Evolutionary conservation across 1,139 yeast genomes (phyloP), one percentile per base, ranked within the genome.

Genomic region (Suhomyces maxii): DNA sequence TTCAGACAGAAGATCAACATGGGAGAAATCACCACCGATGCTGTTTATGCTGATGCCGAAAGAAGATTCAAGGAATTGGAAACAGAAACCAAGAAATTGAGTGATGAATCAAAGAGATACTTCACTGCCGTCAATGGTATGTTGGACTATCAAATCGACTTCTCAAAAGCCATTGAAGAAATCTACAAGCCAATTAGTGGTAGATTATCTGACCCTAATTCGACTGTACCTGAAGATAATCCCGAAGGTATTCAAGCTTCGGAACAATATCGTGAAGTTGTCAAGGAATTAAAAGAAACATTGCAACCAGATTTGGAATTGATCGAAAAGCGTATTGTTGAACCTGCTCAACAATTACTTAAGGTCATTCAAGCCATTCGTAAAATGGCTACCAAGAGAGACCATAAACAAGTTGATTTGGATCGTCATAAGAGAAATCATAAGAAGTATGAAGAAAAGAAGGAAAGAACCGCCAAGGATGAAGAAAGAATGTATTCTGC

Each of bases 111-210:
- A 39, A 88, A 85, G 60, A 80, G 96, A 61, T 93, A 93, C 67
- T 89, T 89, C 56, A 77, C 79, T 37, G 96, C 99, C 0, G 96
- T 93, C 49, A 89, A 89, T 60, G 96, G 95, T 36, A 90, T 93
- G 96, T 74, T 93, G 57, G 86, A 83, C 53, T 95, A 86, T 65
- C 99, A 93, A 66, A 86, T 91, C 55, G 97, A 91, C 50, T 93
- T 91, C 64, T 86, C 96, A 34, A 85, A 85, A 60, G 95, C 96
- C 2, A 89, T 95, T 68, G 97, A 90, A 65, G 97, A 91, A 63
- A 88, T 93, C 48, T 93, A 90, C 73, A 89, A 91, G 69, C 99
- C 99, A 3, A 93, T 93, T 53, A 83, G 93, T 48, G 99, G 99
- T 33, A 82, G 91, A 51, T 73, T 88, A 66, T 84, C 95, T 11